Evolutionary conservation across 2,329 filamentous ascomycete species (phyloP), one percentile per base, ranked within the genome.

Genomic region (Aureobasidium uvarum): DNA sequence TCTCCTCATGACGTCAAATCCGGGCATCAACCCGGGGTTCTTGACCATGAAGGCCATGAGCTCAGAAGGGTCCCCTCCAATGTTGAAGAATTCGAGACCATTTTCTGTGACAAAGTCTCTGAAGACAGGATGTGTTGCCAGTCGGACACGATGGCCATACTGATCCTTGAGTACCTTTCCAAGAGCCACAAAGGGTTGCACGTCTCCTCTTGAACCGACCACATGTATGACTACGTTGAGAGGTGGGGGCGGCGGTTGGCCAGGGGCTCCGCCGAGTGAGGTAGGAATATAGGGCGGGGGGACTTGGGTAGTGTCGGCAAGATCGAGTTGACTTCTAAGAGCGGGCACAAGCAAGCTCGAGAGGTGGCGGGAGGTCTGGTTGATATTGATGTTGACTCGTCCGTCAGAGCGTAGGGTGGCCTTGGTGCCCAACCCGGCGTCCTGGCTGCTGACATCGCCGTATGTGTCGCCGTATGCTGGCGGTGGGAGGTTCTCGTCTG

Each of bases 371-470:
- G 84, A 87, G 69, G 86, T 88, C 74, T 92, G 88, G 72, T 89
- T 87, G 77, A 95, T 91, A 68, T 87, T 88, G 78, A 95, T 92
- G 72, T 92, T 87, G 71, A 95, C 83, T 72, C 91, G 86, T 28
- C 91, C 91, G 77, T 93, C 89, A 67, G 85, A 89, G 52, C 73
- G 72, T 20, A 79, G 72, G 31, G 69, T 70, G 1, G 77, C 77
- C 54, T 77, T 74, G 52, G 77, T 79, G 58, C 75, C 74, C 59
- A 78, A 72, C 11, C 76, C 77, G 64, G 73, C 68, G 55, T 78
- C 74, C 38, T 75, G 73, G 67, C 77, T 74, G 39, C 73, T 68
- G 33, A 80, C 72, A 28, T 71, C 68, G 54, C 76, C 76, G 63
- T 76, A 76, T 20, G 74, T 70, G 16, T 77, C 75, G 43, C 76